These are phyloP conservation scores for Aspergillus aculeatinus DNA, from an alignment of 2,329 filamentous ascomycete genomes.

Conservation along the genomic window DNA sequence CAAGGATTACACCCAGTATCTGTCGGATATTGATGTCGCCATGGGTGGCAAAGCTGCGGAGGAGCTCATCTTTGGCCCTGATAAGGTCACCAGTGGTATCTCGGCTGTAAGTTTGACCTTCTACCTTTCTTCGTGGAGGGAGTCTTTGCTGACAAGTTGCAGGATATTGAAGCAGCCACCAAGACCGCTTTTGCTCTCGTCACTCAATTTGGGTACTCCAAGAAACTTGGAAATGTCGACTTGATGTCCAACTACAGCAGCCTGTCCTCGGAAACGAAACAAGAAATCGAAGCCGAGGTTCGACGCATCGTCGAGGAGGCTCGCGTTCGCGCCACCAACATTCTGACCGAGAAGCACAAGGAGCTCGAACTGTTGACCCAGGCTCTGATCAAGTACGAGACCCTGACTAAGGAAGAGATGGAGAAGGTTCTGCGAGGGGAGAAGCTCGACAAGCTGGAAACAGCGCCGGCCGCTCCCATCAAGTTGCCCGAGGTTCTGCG, in stretches of 20 bases:
- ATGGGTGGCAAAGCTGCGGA: constrained; percentile 87
- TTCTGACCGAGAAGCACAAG: constrained; percentile 72
- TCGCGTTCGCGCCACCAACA: constrained; percentile 67
- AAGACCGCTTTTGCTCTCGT: constrained; percentile 83
- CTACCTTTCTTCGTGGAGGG: background rate
- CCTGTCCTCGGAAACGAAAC: constrained; percentile 81
- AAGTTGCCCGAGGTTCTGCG: constrained; percentile 61
- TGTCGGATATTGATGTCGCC: constrained; percentile 74
- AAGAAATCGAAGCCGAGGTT: constrained; percentile 84
- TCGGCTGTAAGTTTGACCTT: constrained; percentile 60
- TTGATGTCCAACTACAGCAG: constrained; percentile 75
- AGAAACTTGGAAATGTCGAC: constrained; percentile 84
- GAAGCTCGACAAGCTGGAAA: constrained; percentile 68
- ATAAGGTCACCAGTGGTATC: constrained; percentile 87
- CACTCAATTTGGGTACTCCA: constrained; percentile 84
- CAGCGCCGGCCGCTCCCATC: constrained; percentile 54
- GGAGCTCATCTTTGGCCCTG: constrained; percentile 86
- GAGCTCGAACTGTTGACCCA: constrained; percentile 86
- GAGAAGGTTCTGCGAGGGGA: constrained; percentile 86
- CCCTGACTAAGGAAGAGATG: constrained; percentile 83
- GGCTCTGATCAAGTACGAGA: constrained; percentile 92
- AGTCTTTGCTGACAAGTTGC: constrained; percentile 17
- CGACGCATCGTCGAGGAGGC: constrained; percentile 80
- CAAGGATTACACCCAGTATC: constrained; percentile 77
- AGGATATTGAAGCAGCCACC: constrained; percentile 85